phyloP scores from a whole-genome alignment of 805 yeast species.

The Cephaloascus albidus region DNA sequence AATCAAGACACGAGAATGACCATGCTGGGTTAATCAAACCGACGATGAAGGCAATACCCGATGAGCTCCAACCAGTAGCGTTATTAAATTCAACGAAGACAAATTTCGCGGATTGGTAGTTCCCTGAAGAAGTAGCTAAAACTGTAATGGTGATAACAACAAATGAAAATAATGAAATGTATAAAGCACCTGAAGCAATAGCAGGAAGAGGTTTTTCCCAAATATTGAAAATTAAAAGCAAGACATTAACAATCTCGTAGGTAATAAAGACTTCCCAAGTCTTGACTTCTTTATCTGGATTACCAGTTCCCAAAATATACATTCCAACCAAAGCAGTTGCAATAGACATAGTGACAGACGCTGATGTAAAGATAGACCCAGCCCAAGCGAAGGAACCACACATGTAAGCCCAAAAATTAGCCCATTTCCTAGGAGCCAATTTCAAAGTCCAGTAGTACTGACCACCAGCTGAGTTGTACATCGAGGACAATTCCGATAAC shows the following conservation, averaged over 20 bases:
- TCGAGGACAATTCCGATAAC: constrained; percentile 42
- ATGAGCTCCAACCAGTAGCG: constrained; percentile 50
- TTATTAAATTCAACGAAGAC: constrained; percentile 47
- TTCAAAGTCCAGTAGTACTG: constrained; percentile 52
- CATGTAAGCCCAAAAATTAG: constrained; percentile 41
- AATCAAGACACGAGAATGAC: constrained; percentile 62
- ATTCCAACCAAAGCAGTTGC: constrained; percentile 45
- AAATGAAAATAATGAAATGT: constrained; percentile 44
- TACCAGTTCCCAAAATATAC: constrained; percentile 24
- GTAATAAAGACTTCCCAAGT: constrained; percentile 52
- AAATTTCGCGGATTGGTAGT: constrained; percentile 39
- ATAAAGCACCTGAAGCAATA: constrained; percentile 39
- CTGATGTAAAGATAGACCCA: constrained; percentile 52
- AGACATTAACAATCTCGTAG: constrained; percentile 32
- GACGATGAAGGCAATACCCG: constrained; percentile 54
- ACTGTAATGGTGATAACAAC: constrained; percentile 43
- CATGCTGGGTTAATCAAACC: constrained; percentile 66
- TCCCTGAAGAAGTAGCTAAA: constrained; percentile 40
- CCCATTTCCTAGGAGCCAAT: constrained; percentile 38
- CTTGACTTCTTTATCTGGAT: constrained; percentile 23
- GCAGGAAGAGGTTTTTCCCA: constrained; percentile 44
- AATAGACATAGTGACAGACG: constrained; percentile 47
- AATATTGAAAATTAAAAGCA: constrained; percentile 36
- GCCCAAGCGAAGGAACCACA: constrained; percentile 57
- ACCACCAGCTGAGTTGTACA: constrained; percentile 51